Evolutionary conservation across 1,284 basidiomycete genomes (phyloP).

Genomic region (Tilletia indica): DNA sequence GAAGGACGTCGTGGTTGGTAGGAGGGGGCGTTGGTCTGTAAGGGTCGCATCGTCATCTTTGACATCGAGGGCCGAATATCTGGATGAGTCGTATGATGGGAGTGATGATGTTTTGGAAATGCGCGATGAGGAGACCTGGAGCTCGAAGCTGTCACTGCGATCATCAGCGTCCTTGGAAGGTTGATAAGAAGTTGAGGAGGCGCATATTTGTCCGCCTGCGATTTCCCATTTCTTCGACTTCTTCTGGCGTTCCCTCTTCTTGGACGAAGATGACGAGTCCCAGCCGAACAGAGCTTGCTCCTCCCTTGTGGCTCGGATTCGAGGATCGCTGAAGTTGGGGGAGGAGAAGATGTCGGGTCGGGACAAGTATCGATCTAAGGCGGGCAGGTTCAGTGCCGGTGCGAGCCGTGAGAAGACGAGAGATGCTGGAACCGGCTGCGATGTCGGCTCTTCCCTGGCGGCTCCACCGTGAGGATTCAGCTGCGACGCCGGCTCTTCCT

Average conservation of each 20-base stretch:
- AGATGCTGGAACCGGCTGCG: slow-evolving; percentile 33
- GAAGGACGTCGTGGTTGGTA: not conserved
- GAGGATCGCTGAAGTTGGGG: slow-evolving; percentile 33
- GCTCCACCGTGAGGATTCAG: slow-evolving; percentile 21
- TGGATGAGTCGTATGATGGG: not conserved
- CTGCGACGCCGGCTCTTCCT: no score
- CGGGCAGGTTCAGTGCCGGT: slow-evolving; percentile 52
- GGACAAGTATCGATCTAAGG: slow-evolving; percentile 46
- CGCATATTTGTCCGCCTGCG: slow-evolving; percentile 18
- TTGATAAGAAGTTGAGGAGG: no score
- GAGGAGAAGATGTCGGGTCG: slow-evolving; percentile 33
- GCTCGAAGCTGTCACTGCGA: slow-evolving; percentile 9
- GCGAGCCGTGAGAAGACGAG: slow-evolving; percentile 46
- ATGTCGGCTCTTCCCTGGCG: no score
- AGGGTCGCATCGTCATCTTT: no score
- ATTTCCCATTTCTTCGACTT: slow-evolving; percentile 3
- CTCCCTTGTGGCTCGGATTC: slow-evolving; percentile 29
- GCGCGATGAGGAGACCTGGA: not conserved
- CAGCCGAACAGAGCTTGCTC: slow-evolving; percentile 39
- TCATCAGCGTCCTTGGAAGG: not conserved
- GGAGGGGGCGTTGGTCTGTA: not conserved
- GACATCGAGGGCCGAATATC: not conserved
- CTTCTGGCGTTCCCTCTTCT: not conserved
- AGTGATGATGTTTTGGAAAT: not conserved
- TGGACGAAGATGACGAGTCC: slow-evolving; percentile 14